Base-by-base conservation (phyloP, 345 rosid species). In the Brassica rapa region DNA sequence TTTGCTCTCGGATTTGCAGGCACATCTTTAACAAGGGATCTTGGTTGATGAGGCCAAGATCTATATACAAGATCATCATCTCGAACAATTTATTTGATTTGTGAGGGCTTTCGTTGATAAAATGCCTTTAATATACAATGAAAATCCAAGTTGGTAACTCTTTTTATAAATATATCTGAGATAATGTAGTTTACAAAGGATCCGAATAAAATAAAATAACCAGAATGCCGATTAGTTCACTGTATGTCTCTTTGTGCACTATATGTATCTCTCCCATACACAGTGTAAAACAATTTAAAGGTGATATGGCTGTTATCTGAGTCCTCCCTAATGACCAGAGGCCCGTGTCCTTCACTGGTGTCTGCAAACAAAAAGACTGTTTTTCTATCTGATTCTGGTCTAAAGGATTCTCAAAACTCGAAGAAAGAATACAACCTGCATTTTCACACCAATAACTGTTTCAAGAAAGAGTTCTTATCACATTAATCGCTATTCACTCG, bases 21-120 rank as follows among this genome's bases (percentile, higher is more conserved):
- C 90, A 94, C n/a, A 85, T 91, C 32, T 91, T 93, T 77, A 82
- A 80, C 73, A 93, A 93, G 87, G 87, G 93, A 4, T 89, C 97
- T 27, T 89, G 91, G 98, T 80, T 93, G 82, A 87, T 93, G 82
- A 85, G 99, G 82, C 94, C 97, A n/a, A 95, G 90, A 86, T 97
- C 98, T 65, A 25, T 25, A 25, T 25, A 91, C 96, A 53, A 85
- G 97, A 86, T 84, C 97, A 23, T 90, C 98, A 35, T 95, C 98
- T 19, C 88, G 97, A 86, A 93, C 91, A 84, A 92, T 90, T 70
- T 94, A 91, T 82, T 85, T 90, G 82, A 91, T 91, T 43, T 89
- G 95, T 80, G 97, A 89, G 84, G 87, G 86, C 30, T 83, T 92
- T 67, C 80, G 70, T 70, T 77, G 70, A n/a, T 82, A 75, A 67